Conservation (phyloP, 176 grass and related monocot genomes). For the Triticum timopheevii region DNA sequence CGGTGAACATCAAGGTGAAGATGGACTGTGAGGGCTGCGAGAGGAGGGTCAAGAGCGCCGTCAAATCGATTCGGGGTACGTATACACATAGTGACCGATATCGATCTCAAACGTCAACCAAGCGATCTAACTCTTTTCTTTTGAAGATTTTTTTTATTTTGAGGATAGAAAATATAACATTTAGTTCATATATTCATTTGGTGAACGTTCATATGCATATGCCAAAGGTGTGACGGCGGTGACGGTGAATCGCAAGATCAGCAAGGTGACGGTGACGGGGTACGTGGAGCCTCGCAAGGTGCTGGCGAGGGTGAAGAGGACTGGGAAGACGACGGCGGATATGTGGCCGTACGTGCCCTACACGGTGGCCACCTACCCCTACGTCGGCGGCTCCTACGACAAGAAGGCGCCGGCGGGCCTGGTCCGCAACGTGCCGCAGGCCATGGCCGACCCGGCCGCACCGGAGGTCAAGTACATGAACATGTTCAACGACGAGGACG, state of each 20-base stretch:
- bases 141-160: no score
- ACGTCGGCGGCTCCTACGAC: conserved; percentile 75
- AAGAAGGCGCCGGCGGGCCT: conserved; percentile 77
- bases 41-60: conserved; percentile 58
- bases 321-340: conserved; percentile 61
- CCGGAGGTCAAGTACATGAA: conserved; percentile 48
- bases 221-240: conserved; percentile 53
- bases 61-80: conserved; percentile 55
- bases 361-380: conserved; percentile 59
- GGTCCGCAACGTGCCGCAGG: conserved; percentile 59
- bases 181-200: background rate
- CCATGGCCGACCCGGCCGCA: conserved; percentile 51
- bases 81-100: background rate
- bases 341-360: conserved; percentile 79
- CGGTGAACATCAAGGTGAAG: conserved; percentile 81
- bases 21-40: conserved; percentile 95
- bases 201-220: background rate
- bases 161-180: no score
- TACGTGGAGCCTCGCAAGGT: conserved; percentile 69
- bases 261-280: conserved; percentile 65
- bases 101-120: no score
- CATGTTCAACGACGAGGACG: conserved; percentile 87
- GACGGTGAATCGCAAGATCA: conserved; percentile 61
- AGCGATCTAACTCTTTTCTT: no score
- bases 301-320: conserved; percentile 52